A percentile compares a stretch with the other conserved stretches of the same genome.
These are phyloP conservation scores for Vitis labrusca DNA, from an alignment of 164 flowering plant species.

Conservation along the genomic window DNA sequence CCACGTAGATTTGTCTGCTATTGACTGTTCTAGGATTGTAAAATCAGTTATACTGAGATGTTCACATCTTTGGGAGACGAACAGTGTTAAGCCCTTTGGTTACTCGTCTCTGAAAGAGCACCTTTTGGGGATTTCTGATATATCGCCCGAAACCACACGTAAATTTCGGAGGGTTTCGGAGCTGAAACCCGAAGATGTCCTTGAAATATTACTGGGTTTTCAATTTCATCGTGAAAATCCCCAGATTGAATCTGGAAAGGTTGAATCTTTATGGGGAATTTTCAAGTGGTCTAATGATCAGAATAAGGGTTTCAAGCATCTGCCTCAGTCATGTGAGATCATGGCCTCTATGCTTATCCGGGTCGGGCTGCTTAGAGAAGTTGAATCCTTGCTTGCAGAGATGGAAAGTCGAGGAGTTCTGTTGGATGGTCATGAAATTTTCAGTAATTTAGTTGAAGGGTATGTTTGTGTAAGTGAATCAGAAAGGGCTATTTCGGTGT, in stretches of 20 bases:
- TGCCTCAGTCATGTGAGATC: slow-evolving; percentile 47
- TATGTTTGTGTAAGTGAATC: slow-evolving; percentile 42
- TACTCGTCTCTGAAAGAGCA: slow-evolving; percentile 34
- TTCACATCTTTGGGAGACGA: slow-evolving; percentile 33
- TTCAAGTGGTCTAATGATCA: slow-evolving; percentile 60
- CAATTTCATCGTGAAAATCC: slow-evolving; percentile 22
- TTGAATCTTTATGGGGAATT: slow-evolving; percentile 62
- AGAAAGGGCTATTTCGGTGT: slow-evolving; percentile 43
- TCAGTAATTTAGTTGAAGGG: slow-evolving; percentile 46
- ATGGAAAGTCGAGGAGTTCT: slow-evolving; percentile 40
- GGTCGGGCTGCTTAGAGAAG: slow-evolving; percentile 49
- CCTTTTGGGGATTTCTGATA: slow-evolving; percentile 44
- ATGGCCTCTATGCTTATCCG: slow-evolving; percentile 67
- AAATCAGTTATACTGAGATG: slow-evolving; percentile 36
- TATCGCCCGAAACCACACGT: slow-evolving; percentile 56
- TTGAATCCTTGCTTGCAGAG: slow-evolving; percentile 44
- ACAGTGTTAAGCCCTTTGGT: slow-evolving; percentile 26
- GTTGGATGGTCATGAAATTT: slow-evolving; percentile 38
- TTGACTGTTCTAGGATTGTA: slow-evolving; percentile 27
- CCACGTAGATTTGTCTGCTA: slow-evolving; percentile 19
- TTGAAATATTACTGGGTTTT: slow-evolving; percentile 57
- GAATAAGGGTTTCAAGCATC: slow-evolving; percentile 49
- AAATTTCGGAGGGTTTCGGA: slow-evolving; percentile 46
- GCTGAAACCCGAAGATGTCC: slow-evolving; percentile 61
- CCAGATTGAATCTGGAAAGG: slow-evolving; percentile 38